phyloP scores from a whole-genome alignment of 257 asterid genomes.

The Solanum megistacrolobum region DNA sequence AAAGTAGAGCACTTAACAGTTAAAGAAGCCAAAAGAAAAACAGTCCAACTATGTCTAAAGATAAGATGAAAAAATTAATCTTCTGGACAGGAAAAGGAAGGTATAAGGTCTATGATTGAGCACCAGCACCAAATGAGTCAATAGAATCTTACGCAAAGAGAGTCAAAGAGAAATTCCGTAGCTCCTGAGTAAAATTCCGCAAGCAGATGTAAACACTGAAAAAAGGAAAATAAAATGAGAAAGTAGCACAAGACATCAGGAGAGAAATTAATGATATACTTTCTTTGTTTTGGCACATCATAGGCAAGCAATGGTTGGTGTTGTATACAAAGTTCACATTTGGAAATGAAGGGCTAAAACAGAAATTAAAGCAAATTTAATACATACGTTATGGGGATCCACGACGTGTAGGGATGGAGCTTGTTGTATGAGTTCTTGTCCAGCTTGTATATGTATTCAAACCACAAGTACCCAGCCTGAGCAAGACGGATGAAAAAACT shows the following conservation, averaged over 20 bases:
- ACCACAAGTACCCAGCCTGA: conserved; percentile 63
- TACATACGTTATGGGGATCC: conserved; percentile 95
- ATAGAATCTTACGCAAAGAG: conserved; percentile 76
- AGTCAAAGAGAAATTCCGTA: conserved; percentile 72
- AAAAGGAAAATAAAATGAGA: conserved; percentile 13
- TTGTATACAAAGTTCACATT: not conserved
- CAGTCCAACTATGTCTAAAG: not conserved
- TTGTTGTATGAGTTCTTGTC: conserved; percentile 82
- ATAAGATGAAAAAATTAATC: not conserved
- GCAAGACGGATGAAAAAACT: not conserved
- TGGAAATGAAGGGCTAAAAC: not conserved
- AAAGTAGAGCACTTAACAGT: conserved; percentile 15
- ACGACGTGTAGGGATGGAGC: conserved; percentile 94
- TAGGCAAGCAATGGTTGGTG: not conserved
- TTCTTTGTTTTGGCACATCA: not conserved
- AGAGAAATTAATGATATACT: not conserved
- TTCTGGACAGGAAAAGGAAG: not conserved
- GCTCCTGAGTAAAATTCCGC: conserved; percentile 79
- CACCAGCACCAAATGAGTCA: not conserved
- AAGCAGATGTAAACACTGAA: conserved; percentile 79
- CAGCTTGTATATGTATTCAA: conserved; percentile 80
- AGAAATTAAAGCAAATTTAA: not conserved
- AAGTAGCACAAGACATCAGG: not conserved
- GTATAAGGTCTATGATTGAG: not conserved
- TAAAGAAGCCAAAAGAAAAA: conserved; percentile 6